Base-by-base conservation (phyloP, 371 early-diverging fungal genomes). In the Apophysomyces variabilis region DNA sequence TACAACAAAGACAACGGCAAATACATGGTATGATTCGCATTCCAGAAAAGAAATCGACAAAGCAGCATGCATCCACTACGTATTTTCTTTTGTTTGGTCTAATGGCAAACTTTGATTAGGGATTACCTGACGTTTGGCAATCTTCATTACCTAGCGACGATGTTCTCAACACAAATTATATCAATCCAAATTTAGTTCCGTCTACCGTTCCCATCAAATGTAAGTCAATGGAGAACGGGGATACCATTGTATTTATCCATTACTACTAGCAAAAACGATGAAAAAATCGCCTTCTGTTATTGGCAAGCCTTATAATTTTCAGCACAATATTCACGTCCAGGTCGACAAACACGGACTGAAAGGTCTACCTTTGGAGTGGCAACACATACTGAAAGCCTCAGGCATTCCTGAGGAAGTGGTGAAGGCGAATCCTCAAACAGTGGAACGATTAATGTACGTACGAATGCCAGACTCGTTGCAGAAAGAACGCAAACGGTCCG, bases 101-200 rank as follows among this genome's bases (percentile, higher is more conserved):
- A 59, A 11, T 38, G 47, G 21, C 35, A 47, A 54, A 14, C 14
- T 47, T 44, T 36, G 13, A 44, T 61, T 72, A 85, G 85, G 85
- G 89, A 7, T 76, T 89, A 56, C 89, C 89, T 26, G 89, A 89
- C 68, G 89, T 89, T 36, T 89, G 89, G 89, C 78, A 80, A 57
- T 71, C 79, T 36, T 77, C 80, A 44, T 64, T 89, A 38, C 89
- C 87, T 16, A 85, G 87, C 16, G 89, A 87, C 68, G 89, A 87
- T 74, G 76, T 87, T 7, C 67, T 89, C 35, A 82, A 89, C 68
- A 89, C 89, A 11, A 83, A 84, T 47, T 85, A 84, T 64, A 83
- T 89, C 64, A 85, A 81, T 57, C 89, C 89, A 12, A 80, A 85
- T 58, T 85, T 89, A 44, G 87, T 89, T 21, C 89, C 89, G 16